Base-by-base conservation (phyloP, 2,329 filamentous ascomycete species). In the Clathrospora elynae region DNA sequence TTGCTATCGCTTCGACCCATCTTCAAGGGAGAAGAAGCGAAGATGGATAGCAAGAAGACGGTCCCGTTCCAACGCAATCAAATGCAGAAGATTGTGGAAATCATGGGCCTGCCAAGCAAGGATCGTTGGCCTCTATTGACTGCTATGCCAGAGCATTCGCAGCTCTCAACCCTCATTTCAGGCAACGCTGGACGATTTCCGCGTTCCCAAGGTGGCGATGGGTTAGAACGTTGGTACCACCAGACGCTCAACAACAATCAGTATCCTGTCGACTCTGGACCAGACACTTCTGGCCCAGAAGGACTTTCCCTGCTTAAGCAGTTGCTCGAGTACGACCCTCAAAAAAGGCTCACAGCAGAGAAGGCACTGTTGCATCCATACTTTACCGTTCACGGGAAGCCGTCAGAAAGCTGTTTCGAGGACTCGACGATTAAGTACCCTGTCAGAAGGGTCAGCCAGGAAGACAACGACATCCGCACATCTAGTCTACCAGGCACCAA, bases 1-100 rank as follows among this genome's bases (percentile, higher is more conserved):
- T 77, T 99, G 2, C 75, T 99, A 0, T 91, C 88, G 1, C 75
- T 99, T 3, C 81, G 92, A 1, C 93, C 93, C 0, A 97, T 99
- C 40, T 99, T 99, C 71, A 99, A 99, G 67, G 93, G 93, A 0
- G 93, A 99, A 65, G 93, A 99, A 71, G 93, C 93, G 11, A 99
- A 99, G 73, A 96, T 97, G 87, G 93, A 99, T 71, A 88, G 83
- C 59, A 99, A 99, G 72, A 97, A 97, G 74, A 93, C 88, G 0
- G 91, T 97, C 0, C 93, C 93, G 0, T 99, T 99, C 59, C 93
- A 99, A 71, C 83, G 91, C 10, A 96, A 96, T 62, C 93, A 99
- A 73, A 97, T 99, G 92, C 90, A 93, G 65, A 96, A 96, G 73
- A 99, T 99, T 59, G 89, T 96, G 24, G 93, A 99, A 65, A 90